These are phyloP conservation scores for Penicillium nucicola DNA, from an alignment of 495 filamentous ascomycete genomes.

Conservation along the genomic window DNA sequence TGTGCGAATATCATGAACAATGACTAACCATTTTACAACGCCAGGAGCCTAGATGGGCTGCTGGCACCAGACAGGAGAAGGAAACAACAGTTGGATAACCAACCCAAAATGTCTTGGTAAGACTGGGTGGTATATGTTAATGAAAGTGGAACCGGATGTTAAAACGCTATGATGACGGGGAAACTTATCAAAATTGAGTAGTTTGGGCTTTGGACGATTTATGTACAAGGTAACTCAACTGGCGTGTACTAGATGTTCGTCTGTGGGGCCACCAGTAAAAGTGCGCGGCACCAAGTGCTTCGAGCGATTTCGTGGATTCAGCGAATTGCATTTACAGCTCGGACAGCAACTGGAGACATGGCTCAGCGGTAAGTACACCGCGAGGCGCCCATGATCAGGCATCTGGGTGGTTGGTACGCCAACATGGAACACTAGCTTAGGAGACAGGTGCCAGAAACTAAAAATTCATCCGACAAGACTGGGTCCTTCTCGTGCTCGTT, in stretches of 20 bases:
- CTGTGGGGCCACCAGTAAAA: constrained; percentile 6
- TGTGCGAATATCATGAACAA: not conserved
- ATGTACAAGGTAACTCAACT: constrained; percentile 3
- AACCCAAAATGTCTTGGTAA: not conserved
- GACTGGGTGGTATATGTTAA: not conserved
- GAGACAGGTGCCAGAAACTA: not conserved
- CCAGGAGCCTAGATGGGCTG: not conserved
- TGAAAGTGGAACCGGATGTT: not conserved
- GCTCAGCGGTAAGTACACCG: constrained; percentile 7
- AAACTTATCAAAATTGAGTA: constrained; percentile 1
- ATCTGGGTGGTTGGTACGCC: constrained; percentile 1
- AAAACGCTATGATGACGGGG: not conserved
- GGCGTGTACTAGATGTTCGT: not conserved
- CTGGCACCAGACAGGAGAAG: not conserved
- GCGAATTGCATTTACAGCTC: constrained; percentile 8
- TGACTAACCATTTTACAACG: constrained; percentile 7
- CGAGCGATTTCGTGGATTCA: not conserved
- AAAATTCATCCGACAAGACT: not conserved
- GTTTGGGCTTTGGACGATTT: constrained; percentile 6
- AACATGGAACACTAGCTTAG: constrained; percentile 9
- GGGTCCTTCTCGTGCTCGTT: constrained; percentile 1
- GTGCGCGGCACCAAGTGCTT: not conserved
- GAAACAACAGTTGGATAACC: not conserved
- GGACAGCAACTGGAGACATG: not conserved
- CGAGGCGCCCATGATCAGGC: constrained; percentile 1